phyloP scores from a whole-genome alignment of 805 yeast genomes.

The Myxozyma melibiosi region DNA sequence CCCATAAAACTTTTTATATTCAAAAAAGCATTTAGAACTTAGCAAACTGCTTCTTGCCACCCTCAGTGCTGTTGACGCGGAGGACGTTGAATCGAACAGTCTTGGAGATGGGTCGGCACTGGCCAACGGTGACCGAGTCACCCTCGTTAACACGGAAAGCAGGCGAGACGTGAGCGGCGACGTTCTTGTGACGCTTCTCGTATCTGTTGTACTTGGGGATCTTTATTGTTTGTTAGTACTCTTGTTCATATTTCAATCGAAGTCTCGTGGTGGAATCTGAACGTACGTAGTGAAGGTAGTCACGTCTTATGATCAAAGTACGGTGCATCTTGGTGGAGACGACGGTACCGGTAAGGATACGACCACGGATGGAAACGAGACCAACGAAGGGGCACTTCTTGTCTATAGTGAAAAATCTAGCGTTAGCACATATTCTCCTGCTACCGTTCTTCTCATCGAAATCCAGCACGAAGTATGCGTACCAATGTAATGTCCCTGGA shows the following conservation, averaged over 20 bases:
- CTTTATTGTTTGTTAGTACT: constrained; percentile 11
- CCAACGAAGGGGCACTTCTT: constrained; percentile 99
- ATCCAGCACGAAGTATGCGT: constrained; percentile 5
- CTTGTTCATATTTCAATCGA: background rate
- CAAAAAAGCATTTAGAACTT: constrained; percentile 67
- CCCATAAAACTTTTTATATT: constrained; percentile 19
- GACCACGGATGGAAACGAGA: constrained; percentile 97
- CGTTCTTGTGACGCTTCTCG: constrained; percentile 99
- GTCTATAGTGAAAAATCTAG: no score
- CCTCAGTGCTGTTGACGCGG: constrained; percentile 84
- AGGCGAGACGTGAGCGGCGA: constrained; percentile 99
- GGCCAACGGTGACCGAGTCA: constrained; percentile 99
- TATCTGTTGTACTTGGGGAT: constrained; percentile 99
- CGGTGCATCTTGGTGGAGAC: constrained; percentile 99
- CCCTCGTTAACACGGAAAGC: constrained; percentile 99
- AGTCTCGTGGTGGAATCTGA: background rate
- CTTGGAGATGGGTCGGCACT: constrained; percentile 99
- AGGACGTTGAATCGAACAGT: constrained; percentile 99
- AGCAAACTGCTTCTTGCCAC: constrained; percentile 87
- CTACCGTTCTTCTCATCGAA: background rate
- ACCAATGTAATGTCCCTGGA: constrained; percentile 96
- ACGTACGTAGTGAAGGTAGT: constrained; percentile 87
- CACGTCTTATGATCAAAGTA: constrained; percentile 99
- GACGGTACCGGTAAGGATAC: constrained; percentile 98
- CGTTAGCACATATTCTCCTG: background rate